phyloP scores from a whole-genome alignment of 805 yeast species.

The Kluyveromyces starmeri region DNA sequence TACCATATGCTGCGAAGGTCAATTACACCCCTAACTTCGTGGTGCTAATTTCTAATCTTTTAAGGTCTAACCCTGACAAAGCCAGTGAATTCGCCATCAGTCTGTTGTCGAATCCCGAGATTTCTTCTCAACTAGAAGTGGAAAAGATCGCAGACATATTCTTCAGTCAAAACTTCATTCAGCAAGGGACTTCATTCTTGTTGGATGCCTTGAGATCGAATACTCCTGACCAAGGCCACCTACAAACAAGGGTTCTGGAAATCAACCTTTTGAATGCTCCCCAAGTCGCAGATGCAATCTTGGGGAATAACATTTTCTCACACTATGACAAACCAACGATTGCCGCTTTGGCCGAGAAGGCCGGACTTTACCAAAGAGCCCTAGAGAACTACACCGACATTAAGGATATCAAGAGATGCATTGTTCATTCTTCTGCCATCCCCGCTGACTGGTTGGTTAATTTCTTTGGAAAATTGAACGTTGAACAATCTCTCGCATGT shows the following conservation, averaged over 20 bases:
- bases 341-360: constrained; percentile 88
- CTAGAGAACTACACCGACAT: constrained; percentile 91
- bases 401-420: constrained; percentile 90
- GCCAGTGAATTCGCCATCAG: constrained; percentile 96
- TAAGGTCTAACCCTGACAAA: constrained; percentile 92
- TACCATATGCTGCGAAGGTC: constrained; percentile 88
- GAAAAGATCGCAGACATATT: constrained; percentile 89
- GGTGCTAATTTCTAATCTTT: constrained; percentile 78
- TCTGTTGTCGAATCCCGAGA: constrained; percentile 56
- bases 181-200: constrained; percentile 96
- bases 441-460: constrained; percentile 91
- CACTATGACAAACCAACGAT: constrained; percentile 92
- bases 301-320: constrained; percentile 91
- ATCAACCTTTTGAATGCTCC: constrained; percentile 93
- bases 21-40: constrained; percentile 85
- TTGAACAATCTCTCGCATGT: constrained; percentile 85
- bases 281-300: constrained; percentile 97
- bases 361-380: constrained; percentile 94
- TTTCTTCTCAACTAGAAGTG: constrained; percentile 54
- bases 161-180: constrained; percentile 87
- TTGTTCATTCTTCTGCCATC: constrained; percentile 74
- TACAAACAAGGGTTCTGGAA: constrained; percentile 91
- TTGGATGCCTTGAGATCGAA: constrained; percentile 92
- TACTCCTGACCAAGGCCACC: constrained; percentile 87
- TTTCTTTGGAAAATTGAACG: constrained; percentile 88